phyloP scores from a whole-genome alignment of 208 protist genomes.

The Trypanosoma platydactyli region DNA sequence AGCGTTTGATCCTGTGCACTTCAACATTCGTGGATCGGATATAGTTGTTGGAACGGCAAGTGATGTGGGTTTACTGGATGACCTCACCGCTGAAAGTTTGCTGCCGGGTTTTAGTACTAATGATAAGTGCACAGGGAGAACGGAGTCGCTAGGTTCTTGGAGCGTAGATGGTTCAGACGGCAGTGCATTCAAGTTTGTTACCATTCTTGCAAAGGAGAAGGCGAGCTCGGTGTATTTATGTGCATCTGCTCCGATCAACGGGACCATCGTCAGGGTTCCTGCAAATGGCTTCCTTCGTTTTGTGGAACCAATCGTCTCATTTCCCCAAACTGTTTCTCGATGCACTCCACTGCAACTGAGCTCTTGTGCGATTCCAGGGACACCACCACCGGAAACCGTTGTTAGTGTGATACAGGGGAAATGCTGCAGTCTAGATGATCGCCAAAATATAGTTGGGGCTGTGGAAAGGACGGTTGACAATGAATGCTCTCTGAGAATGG shows the following conservation, averaged over 20 bases:
- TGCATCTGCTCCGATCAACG: constrained; percentile 51
- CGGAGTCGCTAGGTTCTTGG: constrained; percentile 48
- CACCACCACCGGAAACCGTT: constrained; percentile 19
- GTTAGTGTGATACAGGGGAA: constrained; percentile 48
- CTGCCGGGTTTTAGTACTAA: constrained; percentile 54
- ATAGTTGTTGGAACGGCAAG: constrained; percentile 51
- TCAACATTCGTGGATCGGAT: constrained; percentile 41
- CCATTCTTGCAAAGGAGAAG: constrained; percentile 36
- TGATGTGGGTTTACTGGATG: constrained; percentile 42
- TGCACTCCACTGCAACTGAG: constrained; percentile 29
- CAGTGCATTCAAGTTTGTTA: constrained; percentile 31
- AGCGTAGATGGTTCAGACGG: neutral
- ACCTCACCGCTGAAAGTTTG: constrained; percentile 37
- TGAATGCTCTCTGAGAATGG: constrained; percentile 41
- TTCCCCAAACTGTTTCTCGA: constrained; percentile 36
- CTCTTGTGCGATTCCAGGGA: constrained; percentile 39
- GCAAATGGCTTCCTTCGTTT: constrained; percentile 21
- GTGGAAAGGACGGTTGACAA: constrained; percentile 23
- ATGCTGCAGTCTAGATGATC: constrained; percentile 48
- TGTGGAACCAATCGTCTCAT: constrained; percentile 25
- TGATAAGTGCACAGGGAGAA: constrained; percentile 32
- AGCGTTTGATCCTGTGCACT: constrained; percentile 46
- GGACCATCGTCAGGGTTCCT: constrained; percentile 42
- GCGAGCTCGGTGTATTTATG: constrained; percentile 45
- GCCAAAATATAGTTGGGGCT: constrained; percentile 30